These are phyloP conservation scores for Olyra latifolia DNA, from an alignment of 176 grass and related monocot genomes.

Conservation along the genomic window DNA sequence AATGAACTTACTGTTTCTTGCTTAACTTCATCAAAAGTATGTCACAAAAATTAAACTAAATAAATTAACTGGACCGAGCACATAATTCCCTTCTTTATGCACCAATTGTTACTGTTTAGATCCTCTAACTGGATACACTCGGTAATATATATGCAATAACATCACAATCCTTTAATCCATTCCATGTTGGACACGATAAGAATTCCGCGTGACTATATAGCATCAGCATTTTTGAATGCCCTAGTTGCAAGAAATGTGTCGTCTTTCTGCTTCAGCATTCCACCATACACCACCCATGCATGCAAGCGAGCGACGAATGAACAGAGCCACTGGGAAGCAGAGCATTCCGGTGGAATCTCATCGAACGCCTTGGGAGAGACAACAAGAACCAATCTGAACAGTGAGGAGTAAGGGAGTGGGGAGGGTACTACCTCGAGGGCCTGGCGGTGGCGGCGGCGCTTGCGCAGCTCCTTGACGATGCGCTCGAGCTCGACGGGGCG, in stretches of 20 bases:
- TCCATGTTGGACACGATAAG: neutral
- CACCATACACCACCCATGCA: conserved; percentile 19
- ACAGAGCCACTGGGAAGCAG: neutral
- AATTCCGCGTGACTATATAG: neutral
- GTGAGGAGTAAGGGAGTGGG: neutral
- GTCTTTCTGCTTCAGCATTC: neutral
- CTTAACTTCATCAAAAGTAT: neutral
- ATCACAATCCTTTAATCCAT: neutral
- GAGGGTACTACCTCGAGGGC: conserved; percentile 70
- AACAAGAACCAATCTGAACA: neutral
- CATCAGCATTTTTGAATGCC: neutral
- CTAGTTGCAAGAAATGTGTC: neutral
- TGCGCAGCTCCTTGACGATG: conserved; percentile 61
- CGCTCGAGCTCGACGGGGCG: conserved; percentile 54
- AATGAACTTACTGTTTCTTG: neutral
- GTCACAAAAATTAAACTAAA: neutral
- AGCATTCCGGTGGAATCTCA: neutral
- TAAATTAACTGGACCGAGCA: neutral
- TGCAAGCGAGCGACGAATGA: neutral
- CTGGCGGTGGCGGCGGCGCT: conserved; percentile 59
- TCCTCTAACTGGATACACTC: neutral
- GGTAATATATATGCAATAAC: too few relatives aligned
- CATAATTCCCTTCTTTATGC: neutral
- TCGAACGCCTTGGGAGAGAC: neutral
- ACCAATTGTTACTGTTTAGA: neutral